Evolutionary conservation across 2,329 filamentous ascomycete species (phyloP).

Genomic region (Blastomyces emzantsi): DNA sequence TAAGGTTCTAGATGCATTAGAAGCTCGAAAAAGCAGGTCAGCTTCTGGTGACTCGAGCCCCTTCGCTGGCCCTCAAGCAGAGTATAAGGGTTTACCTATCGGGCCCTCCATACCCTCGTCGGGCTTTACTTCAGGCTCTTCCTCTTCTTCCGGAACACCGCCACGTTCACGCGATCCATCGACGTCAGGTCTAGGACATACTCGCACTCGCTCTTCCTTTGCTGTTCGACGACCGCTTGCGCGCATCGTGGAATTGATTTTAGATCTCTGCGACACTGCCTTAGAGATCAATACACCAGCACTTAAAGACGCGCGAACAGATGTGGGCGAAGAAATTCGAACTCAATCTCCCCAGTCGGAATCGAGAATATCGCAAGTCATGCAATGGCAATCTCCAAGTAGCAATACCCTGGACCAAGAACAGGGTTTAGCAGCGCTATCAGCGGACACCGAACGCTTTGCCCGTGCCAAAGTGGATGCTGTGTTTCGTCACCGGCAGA

Average conservation of each 20-base stretch:
- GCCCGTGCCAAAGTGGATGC: slow-evolving; percentile 87
- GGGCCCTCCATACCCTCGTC: slow-evolving; percentile 66
- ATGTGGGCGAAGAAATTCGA: slow-evolving; percentile 63
- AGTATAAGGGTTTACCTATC: slow-evolving; percentile 83
- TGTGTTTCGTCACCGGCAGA: slow-evolving; percentile 79
- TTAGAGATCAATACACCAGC: slow-evolving; percentile 90
- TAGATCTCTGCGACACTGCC: slow-evolving; percentile 92
- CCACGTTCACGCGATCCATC: slow-evolving; percentile 61
- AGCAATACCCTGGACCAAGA: slow-evolving; percentile 88
- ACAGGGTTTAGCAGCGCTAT: slow-evolving; percentile 78
- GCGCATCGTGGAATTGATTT: slow-evolving; percentile 85
- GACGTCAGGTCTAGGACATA: slow-evolving; percentile 61
- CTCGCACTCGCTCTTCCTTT: slow-evolving; percentile 68
- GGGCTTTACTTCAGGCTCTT: slow-evolving; percentile 60
- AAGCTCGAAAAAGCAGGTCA: slow-evolving; percentile 54
- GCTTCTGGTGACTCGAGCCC: slow-evolving; percentile 26
- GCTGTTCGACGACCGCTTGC: slow-evolving; percentile 82
- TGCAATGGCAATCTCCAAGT: slow-evolving; percentile 94
- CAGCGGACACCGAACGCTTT: slow-evolving; percentile 76
- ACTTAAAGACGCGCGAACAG: slow-evolving; percentile 69
- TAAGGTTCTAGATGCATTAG: slow-evolving; percentile 84
- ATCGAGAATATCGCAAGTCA: slow-evolving; percentile 82
- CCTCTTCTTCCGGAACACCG: slow-evolving; percentile 57
- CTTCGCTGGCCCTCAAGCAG: slow-evolving; percentile 53
- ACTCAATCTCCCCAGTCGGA: slow-evolving; percentile 96